phyloP scores from a whole-genome alignment of 371 early-diverging fungal species.

The Lichtheimia corymbifera region DNA sequence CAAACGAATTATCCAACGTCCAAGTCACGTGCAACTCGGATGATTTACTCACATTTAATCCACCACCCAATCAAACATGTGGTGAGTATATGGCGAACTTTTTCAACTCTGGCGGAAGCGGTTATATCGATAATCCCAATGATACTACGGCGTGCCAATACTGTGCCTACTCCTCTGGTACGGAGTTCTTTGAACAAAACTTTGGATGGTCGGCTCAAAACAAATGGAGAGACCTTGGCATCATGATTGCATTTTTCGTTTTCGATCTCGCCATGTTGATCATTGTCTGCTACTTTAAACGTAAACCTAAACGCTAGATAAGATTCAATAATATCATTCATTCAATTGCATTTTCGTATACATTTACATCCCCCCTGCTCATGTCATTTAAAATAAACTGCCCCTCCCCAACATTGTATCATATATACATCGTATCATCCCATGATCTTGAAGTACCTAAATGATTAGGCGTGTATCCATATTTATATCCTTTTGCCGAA shows the following conservation, averaged over 20 bases:
- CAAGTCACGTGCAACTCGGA: conserved; percentile 43
- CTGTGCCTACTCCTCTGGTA: conserved; percentile 56
- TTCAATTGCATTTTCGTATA: too few species aligned
- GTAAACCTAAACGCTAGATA: conserved; percentile 25
- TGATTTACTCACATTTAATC: conserved; percentile 50
- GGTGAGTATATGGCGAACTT: conserved; percentile 54
- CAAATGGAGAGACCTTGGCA: conserved; percentile 70
- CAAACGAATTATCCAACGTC: conserved; percentile 58
- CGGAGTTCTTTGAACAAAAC: conserved; percentile 43
- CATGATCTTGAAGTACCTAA: too few species aligned
- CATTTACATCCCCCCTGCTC: too few species aligned
- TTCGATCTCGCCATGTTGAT: conserved; percentile 49
- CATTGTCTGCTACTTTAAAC: conserved; percentile 18
- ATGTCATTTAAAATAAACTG: too few species aligned
- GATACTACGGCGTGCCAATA: conserved; percentile 57
- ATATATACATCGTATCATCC: too few species aligned
- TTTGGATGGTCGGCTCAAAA: conserved; percentile 37
- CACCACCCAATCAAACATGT: conserved; percentile 63
- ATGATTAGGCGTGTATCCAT: too few species aligned
- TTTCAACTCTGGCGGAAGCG: conserved; percentile 39
- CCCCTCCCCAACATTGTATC: too few species aligned
- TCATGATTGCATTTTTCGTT: conserved; percentile 49
- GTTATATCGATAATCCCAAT: conserved; percentile 54
- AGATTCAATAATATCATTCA: neutral
- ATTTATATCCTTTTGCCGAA: too few species aligned